Conservation (phyloP, 129 eudicot species). For the Chrysanthemum seticuspe region DNA sequence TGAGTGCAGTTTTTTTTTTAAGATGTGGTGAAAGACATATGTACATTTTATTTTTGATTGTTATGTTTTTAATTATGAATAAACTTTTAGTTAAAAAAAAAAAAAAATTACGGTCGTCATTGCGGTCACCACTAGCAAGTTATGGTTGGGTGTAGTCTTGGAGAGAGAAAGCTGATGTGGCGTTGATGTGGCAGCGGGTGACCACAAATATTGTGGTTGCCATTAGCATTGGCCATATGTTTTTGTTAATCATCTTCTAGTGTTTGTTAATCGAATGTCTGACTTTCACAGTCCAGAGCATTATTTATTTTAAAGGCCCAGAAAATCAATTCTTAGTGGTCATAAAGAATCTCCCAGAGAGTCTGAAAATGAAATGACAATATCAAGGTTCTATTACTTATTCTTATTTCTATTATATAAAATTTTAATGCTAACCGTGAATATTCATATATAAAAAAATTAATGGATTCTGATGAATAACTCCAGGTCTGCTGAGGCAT, state of each 20-base stretch:
- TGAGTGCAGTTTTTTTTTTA: too few species aligned
- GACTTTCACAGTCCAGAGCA: constrained; percentile 70
- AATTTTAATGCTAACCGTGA: not conserved
- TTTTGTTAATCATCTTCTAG: not conserved
- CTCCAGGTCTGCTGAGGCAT: constrained; percentile 79
- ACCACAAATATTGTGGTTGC: too few species aligned
- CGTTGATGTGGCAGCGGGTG: too few species aligned
- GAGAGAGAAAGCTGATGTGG: too few species aligned
- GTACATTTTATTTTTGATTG: too few species aligned
- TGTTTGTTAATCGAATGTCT: constrained; percentile 4
- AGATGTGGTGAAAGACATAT: too few species aligned
- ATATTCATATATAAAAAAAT: not conserved
- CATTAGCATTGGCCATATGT: too few species aligned
- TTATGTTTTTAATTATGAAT: too few species aligned
- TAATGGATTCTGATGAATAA: constrained; percentile 16
- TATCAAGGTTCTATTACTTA: constrained; percentile 55
- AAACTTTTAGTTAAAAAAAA: too few species aligned
- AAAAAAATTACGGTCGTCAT: too few species aligned
- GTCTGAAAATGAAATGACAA: constrained; percentile 42
- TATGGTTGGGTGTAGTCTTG: too few species aligned
- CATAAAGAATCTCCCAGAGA: constrained; percentile 55
- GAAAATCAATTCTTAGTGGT: constrained; percentile 78
- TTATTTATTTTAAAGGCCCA: constrained; percentile 57
- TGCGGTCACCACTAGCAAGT: too few species aligned
- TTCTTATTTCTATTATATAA: not conserved